Evolutionary conservation across 495 filamentous ascomycete species (phyloP), one percentile per base, ranked within the genome.

Genomic region (Aspergillus bridgeri): DNA sequence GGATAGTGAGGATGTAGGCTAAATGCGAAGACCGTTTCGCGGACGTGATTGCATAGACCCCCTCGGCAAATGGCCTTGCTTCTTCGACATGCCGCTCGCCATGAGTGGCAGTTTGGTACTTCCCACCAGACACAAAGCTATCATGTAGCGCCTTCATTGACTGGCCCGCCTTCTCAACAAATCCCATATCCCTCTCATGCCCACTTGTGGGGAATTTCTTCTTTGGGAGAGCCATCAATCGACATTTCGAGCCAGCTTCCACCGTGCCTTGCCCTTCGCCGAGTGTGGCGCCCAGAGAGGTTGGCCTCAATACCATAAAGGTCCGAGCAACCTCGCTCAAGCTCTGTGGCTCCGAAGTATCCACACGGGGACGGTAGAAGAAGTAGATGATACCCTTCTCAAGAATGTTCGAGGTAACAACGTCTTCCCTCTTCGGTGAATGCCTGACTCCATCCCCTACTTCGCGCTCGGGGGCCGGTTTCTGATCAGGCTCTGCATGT

Each of bases 341-440:
- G 56, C 79, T 71, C n/a, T 86, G 79, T 9, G 92, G 87, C 11
- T 91, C 82, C 13, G 90, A 81, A 19, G 89, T 79, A 54, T 81
- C 82, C 52, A 96, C 90, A 22, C 90, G 85, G 9, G 83, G 83
- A 44, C 91, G 86, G 67, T 86, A 87, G 77, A 96, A 96, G 81
- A 96, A 96, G 77, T 96, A 96, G 60, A 98, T 89, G 60, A 96
- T 81, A 3, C 92, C 93, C 62, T 96, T 96, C 65, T 98, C 93
- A 11, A 96, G 77, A 24, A 94, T 84, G 53, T 76, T 90, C n/a
- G 88, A 86, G 0, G 91, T 83, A 6, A 86, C 75, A 2, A 62
- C 71, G 54, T 79, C 75, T 64, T 82, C 85, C 61, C 79, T 79
- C 62, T 79, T 64, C 19, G 75, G 61, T 5, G 77, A 76, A 38